Evolutionary conservation across 2,329 filamentous ascomycete species (phyloP).

Genomic region (Aureobasidium sp.): DNA sequence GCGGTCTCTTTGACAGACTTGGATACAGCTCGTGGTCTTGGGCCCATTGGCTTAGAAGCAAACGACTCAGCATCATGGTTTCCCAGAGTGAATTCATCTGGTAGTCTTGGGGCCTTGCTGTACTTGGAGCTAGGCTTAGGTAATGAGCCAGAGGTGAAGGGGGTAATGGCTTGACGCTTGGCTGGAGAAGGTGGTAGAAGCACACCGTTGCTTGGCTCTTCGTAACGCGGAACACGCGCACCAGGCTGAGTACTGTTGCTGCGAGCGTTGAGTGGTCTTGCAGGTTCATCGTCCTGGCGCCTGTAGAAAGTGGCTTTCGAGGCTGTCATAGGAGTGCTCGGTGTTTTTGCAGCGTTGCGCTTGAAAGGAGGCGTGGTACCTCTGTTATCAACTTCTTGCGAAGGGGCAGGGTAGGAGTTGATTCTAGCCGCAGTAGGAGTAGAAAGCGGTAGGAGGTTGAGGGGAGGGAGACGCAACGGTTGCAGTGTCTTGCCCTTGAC

Average conservation of each 20-base stretch:
- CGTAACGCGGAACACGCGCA: conserved; percentile 34
- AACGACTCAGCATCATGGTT: conserved; percentile 30
- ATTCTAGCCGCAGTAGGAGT: conserved; percentile 72
- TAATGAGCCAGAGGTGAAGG: conserved; percentile 50
- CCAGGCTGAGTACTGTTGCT: conserved; percentile 77
- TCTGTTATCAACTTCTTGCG: conserved; percentile 43
- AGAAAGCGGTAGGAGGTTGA: conserved; percentile 83
- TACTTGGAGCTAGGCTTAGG: conserved; percentile 40
- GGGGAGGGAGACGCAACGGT: conserved; percentile 74
- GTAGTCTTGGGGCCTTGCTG: not conserved
- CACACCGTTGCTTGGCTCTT: conserved; percentile 22
- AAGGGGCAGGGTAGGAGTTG: conserved; percentile 59
- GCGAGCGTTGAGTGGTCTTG: conserved; percentile 50
- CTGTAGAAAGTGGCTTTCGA: conserved; percentile 81
- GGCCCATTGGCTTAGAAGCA: conserved; percentile 38
- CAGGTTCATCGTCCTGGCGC: conserved; percentile 54
- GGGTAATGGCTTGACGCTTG: conserved; percentile 48
- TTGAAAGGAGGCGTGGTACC: conserved; percentile 62
- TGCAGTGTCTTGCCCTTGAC: conserved; percentile 64
- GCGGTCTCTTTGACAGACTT: conserved; percentile 28
- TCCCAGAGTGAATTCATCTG: conserved; percentile 31
- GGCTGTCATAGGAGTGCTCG: conserved; percentile 93
- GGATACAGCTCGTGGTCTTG: conserved; percentile 40
- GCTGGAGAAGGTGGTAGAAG: conserved; percentile 35
- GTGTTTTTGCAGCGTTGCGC: conserved; percentile 66